Conservation (phyloP, 75 land plant species). For the Chamaecyparis obtusa region DNA sequence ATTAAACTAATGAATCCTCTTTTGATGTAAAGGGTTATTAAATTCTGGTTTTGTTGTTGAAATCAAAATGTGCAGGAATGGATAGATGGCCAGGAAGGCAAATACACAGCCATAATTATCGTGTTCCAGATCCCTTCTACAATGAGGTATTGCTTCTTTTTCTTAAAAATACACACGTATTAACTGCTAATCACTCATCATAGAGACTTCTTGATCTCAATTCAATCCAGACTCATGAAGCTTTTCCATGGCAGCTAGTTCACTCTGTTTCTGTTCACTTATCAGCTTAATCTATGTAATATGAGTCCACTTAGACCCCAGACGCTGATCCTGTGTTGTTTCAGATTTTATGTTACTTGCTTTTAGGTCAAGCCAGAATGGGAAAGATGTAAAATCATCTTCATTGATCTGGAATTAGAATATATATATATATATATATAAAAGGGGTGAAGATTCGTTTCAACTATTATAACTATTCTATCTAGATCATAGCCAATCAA, state of each 20-base stretch:
- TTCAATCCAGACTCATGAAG: neutral
- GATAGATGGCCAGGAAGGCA: conserved; percentile 76
- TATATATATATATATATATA: no score
- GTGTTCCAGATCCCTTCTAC: conserved; percentile 67
- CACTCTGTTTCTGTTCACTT: no score
- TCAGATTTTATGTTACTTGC: no score
- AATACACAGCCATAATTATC: conserved; percentile 80
- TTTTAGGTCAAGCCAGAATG: no score
- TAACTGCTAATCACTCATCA: neutral
- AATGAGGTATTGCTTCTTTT: conserved; percentile 44
- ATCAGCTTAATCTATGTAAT: no score
- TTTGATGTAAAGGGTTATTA: neutral
- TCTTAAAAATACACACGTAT: neutral
- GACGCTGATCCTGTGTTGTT: no score
- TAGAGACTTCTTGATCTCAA: neutral
- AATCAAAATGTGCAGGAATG: conserved; percentile 43
- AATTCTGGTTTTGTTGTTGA: neutral
- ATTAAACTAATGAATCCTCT: neutral
- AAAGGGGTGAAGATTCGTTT: no score
- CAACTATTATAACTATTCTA: no score
- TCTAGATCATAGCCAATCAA: no score
- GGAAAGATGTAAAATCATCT: no score
- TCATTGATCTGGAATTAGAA: no score
- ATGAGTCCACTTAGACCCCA: no score
- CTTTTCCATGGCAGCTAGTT: neutral